Conservation (phyloP, 345 rosid genomes). For the Syzygium aqueum region DNA sequence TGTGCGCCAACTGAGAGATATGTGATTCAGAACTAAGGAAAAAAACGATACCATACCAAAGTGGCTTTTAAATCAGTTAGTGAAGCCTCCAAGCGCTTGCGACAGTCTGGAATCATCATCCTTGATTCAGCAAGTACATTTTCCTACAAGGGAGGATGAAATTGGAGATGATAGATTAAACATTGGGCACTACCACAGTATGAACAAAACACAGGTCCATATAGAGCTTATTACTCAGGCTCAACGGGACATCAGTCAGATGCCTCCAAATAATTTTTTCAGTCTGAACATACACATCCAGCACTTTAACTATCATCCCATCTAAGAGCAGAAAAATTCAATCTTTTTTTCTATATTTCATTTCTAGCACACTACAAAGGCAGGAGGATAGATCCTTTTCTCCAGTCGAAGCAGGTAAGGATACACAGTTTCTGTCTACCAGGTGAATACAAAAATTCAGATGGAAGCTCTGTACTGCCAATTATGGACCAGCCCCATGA, state of each 20-base stretch:
- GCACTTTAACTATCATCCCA: neutral
- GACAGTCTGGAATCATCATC: slow-evolving; percentile 96
- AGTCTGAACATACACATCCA: neutral
- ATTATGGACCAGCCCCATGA: neutral
- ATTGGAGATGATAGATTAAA: neutral
- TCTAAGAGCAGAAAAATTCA: neutral
- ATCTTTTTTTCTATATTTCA: neutral
- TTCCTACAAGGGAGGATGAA: slow-evolving; percentile 44
- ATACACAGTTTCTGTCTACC: neutral
- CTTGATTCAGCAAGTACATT: slow-evolving; percentile 95
- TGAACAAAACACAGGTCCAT: neutral
- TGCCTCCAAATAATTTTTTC: neutral
- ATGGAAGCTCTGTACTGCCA: neutral
- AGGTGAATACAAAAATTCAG: neutral
- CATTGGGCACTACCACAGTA: neutral
- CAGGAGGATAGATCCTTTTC: neutral
- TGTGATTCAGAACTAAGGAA: neutral
- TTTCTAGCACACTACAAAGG: neutral
- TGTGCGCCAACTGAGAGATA: neutral
- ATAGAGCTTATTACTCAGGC: neutral
- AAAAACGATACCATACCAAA: slow-evolving; percentile 33
- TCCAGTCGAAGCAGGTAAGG: neutral
- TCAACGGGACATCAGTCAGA: neutral
- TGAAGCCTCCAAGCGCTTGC: slow-evolving; percentile 78
- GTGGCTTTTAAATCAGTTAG: slow-evolving; percentile 61